phyloP scores from a whole-genome alignment of 1,139 yeast species.

The Protomyces lactucae-debilis region DNA sequence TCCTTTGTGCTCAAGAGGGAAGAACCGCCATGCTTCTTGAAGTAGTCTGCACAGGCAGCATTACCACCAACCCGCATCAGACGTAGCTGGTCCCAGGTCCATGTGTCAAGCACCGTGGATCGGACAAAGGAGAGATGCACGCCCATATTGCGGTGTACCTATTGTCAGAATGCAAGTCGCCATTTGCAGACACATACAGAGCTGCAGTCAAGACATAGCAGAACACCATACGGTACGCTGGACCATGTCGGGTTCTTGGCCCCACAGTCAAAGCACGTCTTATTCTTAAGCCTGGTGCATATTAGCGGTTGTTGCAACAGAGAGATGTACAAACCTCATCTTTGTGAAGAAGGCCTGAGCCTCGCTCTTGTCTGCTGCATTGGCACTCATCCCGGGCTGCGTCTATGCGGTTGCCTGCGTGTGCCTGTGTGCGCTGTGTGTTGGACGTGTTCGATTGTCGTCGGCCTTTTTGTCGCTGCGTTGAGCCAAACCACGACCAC shows the following conservation, averaged over 20 bases:
- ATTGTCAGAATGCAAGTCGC: neutral
- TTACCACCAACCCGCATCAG: constrained; percentile 97
- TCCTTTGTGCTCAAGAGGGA: constrained; percentile 38
- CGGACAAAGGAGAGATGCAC: constrained; percentile 96
- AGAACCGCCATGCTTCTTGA: constrained; percentile 58
- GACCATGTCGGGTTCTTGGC: constrained; percentile 99
- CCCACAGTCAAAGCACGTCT: constrained; percentile 75
- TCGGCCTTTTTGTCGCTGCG: no score
- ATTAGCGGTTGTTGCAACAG: neutral
- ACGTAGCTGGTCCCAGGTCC: constrained; percentile 81
- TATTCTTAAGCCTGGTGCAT: constrained; percentile 7
- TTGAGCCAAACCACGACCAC: no score
- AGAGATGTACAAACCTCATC: neutral
- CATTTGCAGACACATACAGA: constrained; percentile 48
- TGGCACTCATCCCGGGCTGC: constrained; percentile 10
- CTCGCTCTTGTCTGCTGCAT: constrained; percentile 25
- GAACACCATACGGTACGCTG: constrained; percentile 93
- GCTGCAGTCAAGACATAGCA: constrained; percentile 95
- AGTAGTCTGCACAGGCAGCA: constrained; percentile 63
- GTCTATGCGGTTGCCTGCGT: neutral
- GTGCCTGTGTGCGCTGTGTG: no score
- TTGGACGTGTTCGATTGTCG: no score
- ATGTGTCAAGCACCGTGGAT: constrained; percentile 95
- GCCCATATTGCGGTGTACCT: constrained; percentile 83
- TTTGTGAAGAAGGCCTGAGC: constrained; percentile 25